Base-by-base conservation (phyloP, 371 early-diverging fungal species). In the Mucor circinelloides region DNA sequence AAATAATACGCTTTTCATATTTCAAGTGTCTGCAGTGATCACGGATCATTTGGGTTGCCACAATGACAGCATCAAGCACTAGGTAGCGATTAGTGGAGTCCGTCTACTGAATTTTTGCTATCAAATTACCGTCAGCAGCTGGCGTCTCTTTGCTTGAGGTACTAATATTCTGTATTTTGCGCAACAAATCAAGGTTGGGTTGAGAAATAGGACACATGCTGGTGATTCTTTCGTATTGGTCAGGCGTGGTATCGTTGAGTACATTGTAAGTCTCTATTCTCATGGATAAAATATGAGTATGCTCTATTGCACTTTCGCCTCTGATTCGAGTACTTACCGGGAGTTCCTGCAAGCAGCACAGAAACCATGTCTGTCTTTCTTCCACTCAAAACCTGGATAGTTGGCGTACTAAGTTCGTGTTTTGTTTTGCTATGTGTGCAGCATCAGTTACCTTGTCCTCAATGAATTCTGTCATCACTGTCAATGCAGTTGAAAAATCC, bases 41-140 rank as follows among this genome's bases (percentile, higher is more conserved):
- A 8, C 75, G 66, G 44, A 91, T 84, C 77, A 85, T 80, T 12
- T 86, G 73, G 50, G 85, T 70, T 1, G 88, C 88, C 9, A 92
- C 77, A 59, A 91, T 87, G 55, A 92, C 69, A 6, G 87, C 91
- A 71, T 90, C 90, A 64, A 91, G 57, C 23, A 84, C 84, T 86
- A 73, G 12, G 44, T 2, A 30, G 34, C 34, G n/a, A 59, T 38
- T 1, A 38, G 38, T 13, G 15, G 15, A 38, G 3, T 1, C 34
- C 7, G 2, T 38, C 38, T 38, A 6, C 15, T 10, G 6, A 56
- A 15, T 38, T 31, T n/a, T 46, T 17, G 8, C 25, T 58, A 13
- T 3, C 57, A n/a, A 63, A 21, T 77, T 76, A 83, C 82, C 44
- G 68, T 85, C 72, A 55, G 82, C 77, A 61, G 66, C 13, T 30